Base-by-base conservation (phyloP, 1,284 basidiomycete genomes). In the Microbotryomycetes sp. region DNA sequence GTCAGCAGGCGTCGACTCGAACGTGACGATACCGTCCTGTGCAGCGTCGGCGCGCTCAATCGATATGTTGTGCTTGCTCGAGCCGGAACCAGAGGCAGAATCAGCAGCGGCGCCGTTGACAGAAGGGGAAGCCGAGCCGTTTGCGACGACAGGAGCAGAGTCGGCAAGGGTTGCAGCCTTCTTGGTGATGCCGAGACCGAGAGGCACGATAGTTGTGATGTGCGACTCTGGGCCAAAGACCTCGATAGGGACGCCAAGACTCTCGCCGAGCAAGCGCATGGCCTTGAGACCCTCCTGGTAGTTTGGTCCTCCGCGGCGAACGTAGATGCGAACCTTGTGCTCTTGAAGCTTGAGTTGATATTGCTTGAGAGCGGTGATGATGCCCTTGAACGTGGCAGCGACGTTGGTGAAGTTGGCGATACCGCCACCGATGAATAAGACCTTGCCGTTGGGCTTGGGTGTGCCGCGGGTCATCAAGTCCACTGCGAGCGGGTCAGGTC, bases 351-450 rank as follows among this genome's bases (percentile, higher is more conserved):
- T 85, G 59, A 83, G 79, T 81, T 93, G 91, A 84, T 85, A 92
- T 79, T 92, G 88, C 81, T 96, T 89, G 72, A 98, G 82, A 23
- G 94, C 94, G 64, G 86, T 89, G 76, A 98, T 97, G 82, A 97
- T 98, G 70, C 94, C 94, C 83, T 97, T 97, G 87, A 98, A 98
- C 67, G 94, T 98, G 18, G 94, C 88, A 46, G 94, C 94, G 71
- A 98, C 68, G 76, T 98, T 97, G 76, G 93, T 97, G 80, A 98
- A 98, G 85, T 98, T 98, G 80, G 94, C 94, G 70, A 97, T 97
- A 80, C 94, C 94, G 81, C 96, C 96, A 78, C 94, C 96, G 70
- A 98, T 97, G 83, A 98, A 97, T 77, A 98, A 88, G 74, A 98
- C 85, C 81, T 98, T 98, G 80, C 94, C 94, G 56, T 92, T 81